Base-by-base conservation (phyloP, 176 grass and related monocot genomes). In the Dendrocalamus sinicus region DNA sequence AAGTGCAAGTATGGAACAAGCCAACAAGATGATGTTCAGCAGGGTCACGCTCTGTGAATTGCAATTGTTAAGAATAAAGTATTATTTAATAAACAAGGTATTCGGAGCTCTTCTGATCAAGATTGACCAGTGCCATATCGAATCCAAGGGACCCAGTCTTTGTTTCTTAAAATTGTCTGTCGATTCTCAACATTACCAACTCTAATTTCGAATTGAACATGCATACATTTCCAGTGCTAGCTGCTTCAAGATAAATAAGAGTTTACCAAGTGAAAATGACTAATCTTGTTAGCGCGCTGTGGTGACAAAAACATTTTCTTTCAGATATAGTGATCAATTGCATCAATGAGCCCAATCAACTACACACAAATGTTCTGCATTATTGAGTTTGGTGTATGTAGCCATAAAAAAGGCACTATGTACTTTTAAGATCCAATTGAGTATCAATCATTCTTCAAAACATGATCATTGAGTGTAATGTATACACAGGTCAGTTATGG, bases 341-440 rank as follows among this genome's bases (percentile, higher is more conserved):
- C 64, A 67, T 67, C 6, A 24, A 67, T 16, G 47, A 48, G 47
- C 11, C 47, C 47, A 48, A 2, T 10, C 47, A 48, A 1, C 47
- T 48, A 13, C 47, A 13, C 2, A 48, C 47, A 35, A 48, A 48
- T 13, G 47, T 48, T 12, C 12, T 13, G 47, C 47, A 48, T 48
- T 48, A 48, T 48, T 13, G 64, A 37, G 30, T 32, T 15, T 32
- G 6, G 64, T 37, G 2, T 30, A 35, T 12, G 7, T 67, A 16
- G 64, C 64, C 64, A 16, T 67, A 16, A 4, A 16, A 66, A 32
- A 35, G 9, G 7, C 9, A 32, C 5, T 4, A 30, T 30, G 11
- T 30, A 66, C 63, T 30, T 35, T 66, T 65, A 20, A 5, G 24
- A 85, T 85, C 48, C 48, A 78, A 15, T 52, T 85, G 17, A 60